Percentiles rank a stretch among this genome's conserved stretches.
These are phyloP conservation scores for Pseudoscleropodium purum DNA, from an alignment of 225 moss, liverwort and hornwort species.

Conservation along the genomic window DNA sequence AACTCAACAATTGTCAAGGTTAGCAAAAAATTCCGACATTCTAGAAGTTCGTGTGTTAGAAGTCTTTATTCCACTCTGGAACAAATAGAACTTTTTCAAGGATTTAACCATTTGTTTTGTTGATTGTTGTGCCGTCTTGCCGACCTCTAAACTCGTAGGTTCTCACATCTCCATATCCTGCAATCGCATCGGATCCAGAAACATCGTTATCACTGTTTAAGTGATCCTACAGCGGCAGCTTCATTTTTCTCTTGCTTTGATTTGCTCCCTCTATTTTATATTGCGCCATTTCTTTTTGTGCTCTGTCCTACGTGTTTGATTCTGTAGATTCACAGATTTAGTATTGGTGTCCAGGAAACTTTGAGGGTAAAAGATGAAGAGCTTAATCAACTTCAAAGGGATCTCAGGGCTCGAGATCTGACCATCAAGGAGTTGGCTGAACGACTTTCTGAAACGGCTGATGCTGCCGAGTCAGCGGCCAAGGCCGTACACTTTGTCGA, in stretches of 20 bases:
- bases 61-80: background rate
- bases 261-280: background rate
- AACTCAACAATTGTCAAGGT: conserved; percentile 64
- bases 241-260: background rate
- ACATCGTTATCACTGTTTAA: background rate
- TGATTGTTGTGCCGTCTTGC: background rate
- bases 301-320: background rate
- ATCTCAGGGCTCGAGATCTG: conserved; percentile 86
- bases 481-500: conserved; percentile 66
- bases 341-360: conserved; percentile 56
- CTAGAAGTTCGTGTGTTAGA: background rate
- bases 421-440: conserved; percentile 94
- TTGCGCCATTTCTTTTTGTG: background rate
- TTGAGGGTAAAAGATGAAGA: conserved; percentile 98
- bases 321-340: background rate
- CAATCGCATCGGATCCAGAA: background rate
- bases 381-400: conserved; percentile 85
- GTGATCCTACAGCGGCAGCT: background rate
- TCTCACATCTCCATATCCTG: background rate
- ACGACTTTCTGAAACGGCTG: conserved; percentile 88
- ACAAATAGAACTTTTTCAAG: background rate
- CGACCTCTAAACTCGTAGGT: background rate
- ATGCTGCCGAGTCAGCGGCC: conserved; percentile 94
- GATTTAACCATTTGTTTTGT: background rate
- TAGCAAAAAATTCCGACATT: background rate